Evolutionary conservation across 805 yeast species (phyloP).

Genomic region (Suhomyces vadensis): DNA sequence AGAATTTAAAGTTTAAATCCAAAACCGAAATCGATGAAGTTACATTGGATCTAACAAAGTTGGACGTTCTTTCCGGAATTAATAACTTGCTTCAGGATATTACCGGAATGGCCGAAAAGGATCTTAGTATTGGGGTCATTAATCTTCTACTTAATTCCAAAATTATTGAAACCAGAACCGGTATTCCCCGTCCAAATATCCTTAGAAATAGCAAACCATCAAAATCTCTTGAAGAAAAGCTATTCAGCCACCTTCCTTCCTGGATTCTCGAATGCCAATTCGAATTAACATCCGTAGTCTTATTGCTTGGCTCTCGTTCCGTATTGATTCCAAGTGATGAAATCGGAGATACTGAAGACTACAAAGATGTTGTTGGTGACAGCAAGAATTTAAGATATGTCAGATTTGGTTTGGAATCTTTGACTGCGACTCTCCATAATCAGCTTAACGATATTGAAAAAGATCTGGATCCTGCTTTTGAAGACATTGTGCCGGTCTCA

Average conservation of each 20-base stretch:
- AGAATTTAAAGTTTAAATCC: constrained; percentile 28
- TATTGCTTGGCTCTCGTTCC: constrained; percentile 40
- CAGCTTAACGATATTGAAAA: background rate
- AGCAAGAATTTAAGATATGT: constrained; percentile 22
- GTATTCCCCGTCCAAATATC: background rate
- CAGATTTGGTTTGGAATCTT: constrained; percentile 15
- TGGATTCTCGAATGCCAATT: constrained; percentile 34
- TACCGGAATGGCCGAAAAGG: constrained; percentile 23
- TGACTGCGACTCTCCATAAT: constrained; percentile 11
- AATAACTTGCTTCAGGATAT: constrained; percentile 29
- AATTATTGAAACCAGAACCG: constrained; percentile 12
- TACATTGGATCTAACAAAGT: constrained; percentile 27
- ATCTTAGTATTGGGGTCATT: constrained; percentile 29
- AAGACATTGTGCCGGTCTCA: constrained; percentile 3
- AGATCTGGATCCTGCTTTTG: constrained; percentile 5
- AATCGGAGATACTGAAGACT: constrained; percentile 14
- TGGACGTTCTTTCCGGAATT: constrained; percentile 34
- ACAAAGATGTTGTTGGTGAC: constrained; percentile 19
- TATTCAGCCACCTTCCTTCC: constrained; percentile 30
- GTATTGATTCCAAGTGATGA: constrained; percentile 32
- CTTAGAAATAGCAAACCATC: background rate
- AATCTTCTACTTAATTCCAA: constrained; percentile 28
- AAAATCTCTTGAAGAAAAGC: constrained; percentile 9
- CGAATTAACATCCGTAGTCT: constrained; percentile 14
- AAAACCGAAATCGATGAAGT: constrained; percentile 21